phyloP scores from a whole-genome alignment of 129 eudicot genomes.

The Lactuca saligna region DNA sequence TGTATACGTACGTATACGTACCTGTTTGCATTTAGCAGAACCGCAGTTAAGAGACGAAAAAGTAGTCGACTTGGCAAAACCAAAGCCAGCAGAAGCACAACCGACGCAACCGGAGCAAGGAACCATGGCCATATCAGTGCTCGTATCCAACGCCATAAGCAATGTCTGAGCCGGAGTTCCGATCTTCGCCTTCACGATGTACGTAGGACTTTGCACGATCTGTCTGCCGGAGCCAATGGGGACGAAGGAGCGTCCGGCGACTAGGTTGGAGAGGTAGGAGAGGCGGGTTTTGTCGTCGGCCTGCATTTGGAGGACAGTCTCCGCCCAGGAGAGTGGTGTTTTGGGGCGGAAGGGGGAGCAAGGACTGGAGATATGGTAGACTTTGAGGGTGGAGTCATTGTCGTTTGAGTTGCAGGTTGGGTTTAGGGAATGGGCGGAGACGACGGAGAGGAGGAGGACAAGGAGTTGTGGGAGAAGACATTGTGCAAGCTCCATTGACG shows the following conservation, averaged over 20 bases:
- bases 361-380: constrained; percentile 68
- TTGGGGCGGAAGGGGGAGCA: constrained; percentile 65
- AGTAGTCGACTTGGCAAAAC: constrained; percentile 57
- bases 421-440: constrained; percentile 14
- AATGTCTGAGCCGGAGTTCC: constrained; percentile 80
- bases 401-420: constrained; percentile 41
- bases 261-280: constrained; percentile 57
- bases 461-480: constrained; percentile 17
- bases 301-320: constrained; percentile 60
- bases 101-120: constrained; percentile 82
- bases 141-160: constrained; percentile 75
- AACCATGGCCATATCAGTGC: constrained; percentile 75
- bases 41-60: constrained; percentile 53
- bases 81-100: constrained; percentile 50
- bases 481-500: constrained; percentile 20
- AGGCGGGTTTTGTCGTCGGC: constrained; percentile 58
- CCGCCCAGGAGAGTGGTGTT: constrained; percentile 58
- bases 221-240: constrained; percentile 71
- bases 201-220: constrained; percentile 59
- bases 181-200: constrained; percentile 65
- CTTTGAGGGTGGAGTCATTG: constrained; percentile 51
- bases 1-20: constrained; percentile 22
- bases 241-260: constrained; percentile 54
- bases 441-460: constrained; percentile 13
- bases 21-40: constrained; percentile 74